Conservation (phyloP, 2,329 filamentous ascomycete genomes). For the Dryadomyces quercivorus region DNA sequence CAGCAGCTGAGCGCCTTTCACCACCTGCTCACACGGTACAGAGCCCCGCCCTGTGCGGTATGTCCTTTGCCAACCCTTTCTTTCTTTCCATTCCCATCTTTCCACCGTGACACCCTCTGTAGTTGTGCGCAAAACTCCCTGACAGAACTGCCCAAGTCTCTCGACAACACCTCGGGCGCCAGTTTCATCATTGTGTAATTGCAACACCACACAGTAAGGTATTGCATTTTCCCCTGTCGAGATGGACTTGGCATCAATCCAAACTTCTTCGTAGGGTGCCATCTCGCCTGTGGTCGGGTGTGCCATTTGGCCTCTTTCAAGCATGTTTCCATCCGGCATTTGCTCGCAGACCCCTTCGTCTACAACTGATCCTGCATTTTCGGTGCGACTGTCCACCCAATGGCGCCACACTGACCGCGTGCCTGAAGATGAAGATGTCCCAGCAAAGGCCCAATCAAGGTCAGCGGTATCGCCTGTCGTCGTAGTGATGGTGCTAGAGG, state of each 20-base stretch:
- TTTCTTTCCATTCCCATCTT: constrained; percentile 35
- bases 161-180: constrained; percentile 37
- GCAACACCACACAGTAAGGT: constrained; percentile 26
- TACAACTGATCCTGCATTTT: constrained; percentile 21
- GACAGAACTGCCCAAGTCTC: constrained; percentile 39
- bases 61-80: background rate
- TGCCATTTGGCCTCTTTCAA: constrained; percentile 49
- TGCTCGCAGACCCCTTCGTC: constrained; percentile 48
- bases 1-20: background rate
- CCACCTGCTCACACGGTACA: constrained; percentile 4
- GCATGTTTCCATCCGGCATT: constrained; percentile 24
- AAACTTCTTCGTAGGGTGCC: constrained; percentile 54
- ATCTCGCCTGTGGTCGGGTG: constrained; percentile 40
- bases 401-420: constrained; percentile 39
- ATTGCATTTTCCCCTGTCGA: background rate
- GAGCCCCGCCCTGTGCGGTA: constrained; percentile 3
- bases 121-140: constrained; percentile 40
- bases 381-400: constrained; percentile 43
- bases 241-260: constrained; percentile 30
- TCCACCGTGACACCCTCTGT: constrained; percentile 32
- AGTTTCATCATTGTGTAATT: constrained; percentile 20
- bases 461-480: constrained; percentile 9
- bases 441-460: constrained; percentile 56
- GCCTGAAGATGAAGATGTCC: constrained; percentile 30
- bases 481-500: constrained; percentile 3